phyloP scores from a whole-genome alignment of 768 basidiomycete species.

The Russula abietina region DNA sequence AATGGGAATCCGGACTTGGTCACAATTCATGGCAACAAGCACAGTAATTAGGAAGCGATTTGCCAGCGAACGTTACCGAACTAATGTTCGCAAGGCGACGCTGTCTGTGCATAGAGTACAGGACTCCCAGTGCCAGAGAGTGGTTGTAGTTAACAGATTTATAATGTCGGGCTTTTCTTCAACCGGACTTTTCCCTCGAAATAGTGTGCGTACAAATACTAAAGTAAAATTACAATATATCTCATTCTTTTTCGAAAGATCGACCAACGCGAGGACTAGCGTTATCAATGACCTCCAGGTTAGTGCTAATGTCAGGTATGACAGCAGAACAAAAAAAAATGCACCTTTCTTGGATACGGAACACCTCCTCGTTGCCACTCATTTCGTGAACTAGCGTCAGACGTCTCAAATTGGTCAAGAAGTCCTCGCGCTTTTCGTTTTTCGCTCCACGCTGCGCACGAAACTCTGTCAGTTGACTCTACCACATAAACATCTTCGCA shows the following conservation, averaged over 20 bases:
- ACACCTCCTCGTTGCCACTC: slow-evolving; percentile 23
- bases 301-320: neutral
- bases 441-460: slow-evolving; percentile 30
- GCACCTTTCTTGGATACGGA: slow-evolving; percentile 24
- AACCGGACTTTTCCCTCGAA: neutral
- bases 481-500: neutral
- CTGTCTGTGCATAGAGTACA: neutral
- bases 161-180: neutral
- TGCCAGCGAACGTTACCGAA: neutral
- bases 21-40: slow-evolving; percentile 4
- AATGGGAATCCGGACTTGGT: slow-evolving; percentile 34
- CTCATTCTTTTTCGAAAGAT: no score
- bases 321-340: slow-evolving; percentile 2
- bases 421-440: slow-evolving; percentile 36
- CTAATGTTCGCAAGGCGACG: neutral
- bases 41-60: neutral
- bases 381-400: slow-evolving; percentile 40
- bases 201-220: neutral
- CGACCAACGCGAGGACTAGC: neutral
- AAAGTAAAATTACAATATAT: no score
- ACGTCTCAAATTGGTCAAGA: slow-evolving; percentile 36
- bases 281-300: neutral
- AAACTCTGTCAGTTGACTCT: slow-evolving; percentile 1
- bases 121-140: no score
- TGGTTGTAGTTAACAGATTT: neutral